phyloP scores from a whole-genome alignment of 164 flowering plant genomes.

The Tetracentron sinense region DNA sequence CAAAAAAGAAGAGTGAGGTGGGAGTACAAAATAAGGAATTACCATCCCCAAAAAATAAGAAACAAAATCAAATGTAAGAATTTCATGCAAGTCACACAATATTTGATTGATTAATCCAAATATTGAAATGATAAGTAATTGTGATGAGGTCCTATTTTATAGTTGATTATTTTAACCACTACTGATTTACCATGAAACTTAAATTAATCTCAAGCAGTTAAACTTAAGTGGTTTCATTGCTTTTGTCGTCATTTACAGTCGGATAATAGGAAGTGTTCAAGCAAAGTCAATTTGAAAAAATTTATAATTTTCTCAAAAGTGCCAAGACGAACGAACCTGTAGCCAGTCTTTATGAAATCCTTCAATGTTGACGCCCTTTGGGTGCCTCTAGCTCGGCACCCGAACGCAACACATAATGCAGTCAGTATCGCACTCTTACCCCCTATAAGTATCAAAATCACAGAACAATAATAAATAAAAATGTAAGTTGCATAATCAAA shows the following conservation, averaged over 20 bases:
- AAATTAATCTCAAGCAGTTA: neutral
- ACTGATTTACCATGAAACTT: neutral
- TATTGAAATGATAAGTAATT: too few relatives aligned
- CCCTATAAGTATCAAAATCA: slow-evolving; percentile 42
- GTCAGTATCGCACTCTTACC: slow-evolving; percentile 93
- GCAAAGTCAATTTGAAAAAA: neutral
- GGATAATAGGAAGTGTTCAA: neutral
- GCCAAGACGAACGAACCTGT: slow-evolving; percentile 46
- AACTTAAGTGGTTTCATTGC: too few relatives aligned
- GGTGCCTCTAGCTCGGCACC: slow-evolving; percentile 72
- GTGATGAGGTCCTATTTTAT: too few relatives aligned
- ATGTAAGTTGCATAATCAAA: too few relatives aligned
- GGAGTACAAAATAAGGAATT: too few relatives aligned
- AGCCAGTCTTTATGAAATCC: slow-evolving; percentile 90
- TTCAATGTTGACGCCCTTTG: slow-evolving; percentile 78
- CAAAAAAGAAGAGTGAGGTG: too few relatives aligned
- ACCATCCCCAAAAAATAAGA: too few relatives aligned
- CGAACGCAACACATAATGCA: slow-evolving; percentile 84
- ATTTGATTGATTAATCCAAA: too few relatives aligned
- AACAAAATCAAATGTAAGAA: too few relatives aligned
- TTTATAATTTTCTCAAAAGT: neutral
- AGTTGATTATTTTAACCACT: too few relatives aligned
- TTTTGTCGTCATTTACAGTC: neutral
- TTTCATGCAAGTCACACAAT: too few relatives aligned
- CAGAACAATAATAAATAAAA: too few relatives aligned